Evolutionary conservation across 768 basidiomycete species (phyloP), one percentile per base, ranked within the genome.

Genomic region (Collybiopsis confluens): DNA sequence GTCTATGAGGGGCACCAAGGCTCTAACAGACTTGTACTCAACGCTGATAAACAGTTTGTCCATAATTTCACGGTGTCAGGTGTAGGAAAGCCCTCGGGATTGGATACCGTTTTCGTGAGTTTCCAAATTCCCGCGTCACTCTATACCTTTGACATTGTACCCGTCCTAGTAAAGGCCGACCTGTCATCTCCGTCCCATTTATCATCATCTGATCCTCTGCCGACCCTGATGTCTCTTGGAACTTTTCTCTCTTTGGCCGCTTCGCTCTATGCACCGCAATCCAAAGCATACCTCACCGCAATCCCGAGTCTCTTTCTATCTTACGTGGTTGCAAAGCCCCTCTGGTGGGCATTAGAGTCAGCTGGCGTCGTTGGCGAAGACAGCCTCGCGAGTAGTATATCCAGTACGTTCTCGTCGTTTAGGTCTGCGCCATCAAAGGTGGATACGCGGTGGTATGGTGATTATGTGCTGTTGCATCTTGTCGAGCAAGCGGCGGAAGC

Each of bases 341-440:
- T 94, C 1, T 91, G 86, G 88, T 94, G 92, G 92, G 84, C 86
- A 2, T 77, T 94, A 54, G 83, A 87, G 57, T 89, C 90, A 58
- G 72, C 86, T n/a, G 86, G 82, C 23, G 69, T 93, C 3, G 80
- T 88, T 6, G 81, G 80, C 2, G 86, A 89, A 44, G 86, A 87
- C 23, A 53, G 52, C 24, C 24, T 53, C 5, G 41, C 52, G 4
- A 53, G 28, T 13, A 45, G 27, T 35, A 30, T 53, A 8, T 43
- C 52, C 7, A 70, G 77, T 13, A 50, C 77, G 15, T 57, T 65
- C 23, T 58, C 62, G 8, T 51, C 35, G 5, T 26, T 47, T 4
- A 62, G 60, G 16, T 51, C 61, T 2, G 57, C 59, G 16, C 18
- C 59, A 16, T 60, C 69, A 27, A 70, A 70, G 46, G 69, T 86